Conservation (phyloP, 2,329 filamentous ascomycete genomes). For the Tolypocladium tundrense region DNA sequence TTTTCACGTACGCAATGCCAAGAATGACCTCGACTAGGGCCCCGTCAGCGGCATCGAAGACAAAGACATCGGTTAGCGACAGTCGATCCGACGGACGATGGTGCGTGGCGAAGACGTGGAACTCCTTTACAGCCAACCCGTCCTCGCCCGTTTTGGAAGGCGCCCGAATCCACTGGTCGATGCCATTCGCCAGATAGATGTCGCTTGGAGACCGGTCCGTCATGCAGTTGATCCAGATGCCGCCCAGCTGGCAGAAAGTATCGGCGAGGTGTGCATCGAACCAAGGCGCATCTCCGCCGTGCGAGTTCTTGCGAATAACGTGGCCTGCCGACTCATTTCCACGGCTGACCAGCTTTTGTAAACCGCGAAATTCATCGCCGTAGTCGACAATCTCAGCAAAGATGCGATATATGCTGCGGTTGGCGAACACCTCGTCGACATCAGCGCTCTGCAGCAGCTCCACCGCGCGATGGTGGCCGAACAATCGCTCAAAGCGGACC, state of each 20-base stretch:
- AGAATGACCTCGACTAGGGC: conserved; percentile 3
- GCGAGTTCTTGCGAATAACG: conserved; percentile 11
- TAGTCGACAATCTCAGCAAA: conserved; percentile 25
- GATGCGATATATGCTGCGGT: conserved; percentile 24
- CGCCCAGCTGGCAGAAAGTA: conserved; percentile 23
- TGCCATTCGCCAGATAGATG: conserved; percentile 21
- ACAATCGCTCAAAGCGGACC: conserved; percentile 9
- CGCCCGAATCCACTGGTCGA: conserved; percentile 21
- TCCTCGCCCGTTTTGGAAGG: conserved; percentile 7
- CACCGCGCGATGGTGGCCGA: conserved; percentile 18
- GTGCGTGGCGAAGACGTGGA: conserved; percentile 2
- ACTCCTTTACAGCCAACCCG: not conserved
- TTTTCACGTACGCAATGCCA: conserved; percentile 5
- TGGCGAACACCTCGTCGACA: conserved; percentile 21
- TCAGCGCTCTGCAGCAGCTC: conserved; percentile 15
- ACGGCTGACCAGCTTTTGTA: conserved; percentile 18
- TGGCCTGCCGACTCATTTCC: conserved; percentile 18
- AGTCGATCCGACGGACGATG: not conserved
- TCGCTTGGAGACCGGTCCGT: conserved; percentile 12
- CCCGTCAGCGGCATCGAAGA: conserved; percentile 1
- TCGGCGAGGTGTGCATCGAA: conserved; percentile 18
- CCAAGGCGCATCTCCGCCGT: conserved; percentile 8
- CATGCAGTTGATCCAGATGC: conserved; percentile 26
- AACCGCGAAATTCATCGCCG: conserved; percentile 10
- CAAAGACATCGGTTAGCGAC: conserved; percentile 4